phyloP scores from a whole-genome alignment of 306 rosid species.

The Carpinus fangiana region DNA sequence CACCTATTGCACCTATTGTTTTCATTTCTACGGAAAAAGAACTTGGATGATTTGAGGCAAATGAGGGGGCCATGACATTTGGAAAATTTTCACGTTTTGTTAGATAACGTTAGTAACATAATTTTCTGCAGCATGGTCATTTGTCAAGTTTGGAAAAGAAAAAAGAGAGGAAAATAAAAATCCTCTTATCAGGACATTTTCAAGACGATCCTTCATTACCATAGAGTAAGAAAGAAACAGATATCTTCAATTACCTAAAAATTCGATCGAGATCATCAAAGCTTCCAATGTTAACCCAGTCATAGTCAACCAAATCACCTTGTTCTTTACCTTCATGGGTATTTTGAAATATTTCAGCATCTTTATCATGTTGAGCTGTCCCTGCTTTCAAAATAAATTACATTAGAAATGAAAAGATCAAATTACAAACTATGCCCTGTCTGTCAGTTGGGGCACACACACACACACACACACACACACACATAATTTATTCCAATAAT shows the following conservation, averaged over 20 bases:
- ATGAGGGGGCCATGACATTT: background rate
- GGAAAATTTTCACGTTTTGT: background rate
- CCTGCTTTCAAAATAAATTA: slow-evolving; percentile 51
- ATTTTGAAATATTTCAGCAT: slow-evolving; percentile 50
- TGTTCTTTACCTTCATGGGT: slow-evolving; percentile 66
- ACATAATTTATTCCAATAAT: slow-evolving; percentile 20
- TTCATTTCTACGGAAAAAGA: background rate
- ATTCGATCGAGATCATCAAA: slow-evolving; percentile 89
- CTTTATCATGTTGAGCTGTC: slow-evolving; percentile 48
- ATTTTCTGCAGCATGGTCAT: background rate
- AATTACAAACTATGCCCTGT: slow-evolving; percentile 19
- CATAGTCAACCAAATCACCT: slow-evolving; percentile 78
- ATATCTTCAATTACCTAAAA: slow-evolving; percentile 67
- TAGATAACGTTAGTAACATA: background rate
- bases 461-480: slow-evolving; percentile 24
- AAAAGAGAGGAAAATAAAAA: background rate
- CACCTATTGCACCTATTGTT: no score
- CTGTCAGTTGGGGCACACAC: slow-evolving; percentile 14
- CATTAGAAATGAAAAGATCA: slow-evolving; percentile 27
- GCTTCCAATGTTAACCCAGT: slow-evolving; percentile 90
- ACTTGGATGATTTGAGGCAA: background rate
- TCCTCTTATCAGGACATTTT: background rate
- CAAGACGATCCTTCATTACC: slow-evolving; percentile 16
- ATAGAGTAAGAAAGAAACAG: slow-evolving; percentile 5
- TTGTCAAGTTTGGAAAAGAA: background rate